Base-by-base conservation (phyloP, 305 asterid genomes). In the Plantago coronopus region DNA sequence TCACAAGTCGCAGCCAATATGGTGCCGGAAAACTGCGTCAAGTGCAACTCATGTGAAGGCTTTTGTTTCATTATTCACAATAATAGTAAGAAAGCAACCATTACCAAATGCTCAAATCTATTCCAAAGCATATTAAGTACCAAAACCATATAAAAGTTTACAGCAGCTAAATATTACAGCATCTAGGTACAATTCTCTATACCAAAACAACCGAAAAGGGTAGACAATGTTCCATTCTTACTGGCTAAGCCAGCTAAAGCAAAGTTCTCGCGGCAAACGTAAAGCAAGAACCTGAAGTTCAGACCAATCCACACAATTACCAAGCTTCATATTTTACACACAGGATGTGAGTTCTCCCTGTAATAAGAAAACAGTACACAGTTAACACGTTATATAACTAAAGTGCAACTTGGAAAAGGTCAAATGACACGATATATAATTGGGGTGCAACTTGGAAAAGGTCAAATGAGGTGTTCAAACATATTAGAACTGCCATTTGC, bases 81-180 rank as follows among this genome's bases (percentile, higher is more conserved):
- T 47, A 19, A 27, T 18, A 40, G 19, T 22, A 50, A 16, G 21
- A 51, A 44, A 62, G 50, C 49, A 40, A 25, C 38, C 17, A 16
- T 49, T 21, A 53, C 42, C 59, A 54, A 11, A 27, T 6, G 9
- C 17, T 23, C 15, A 57, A 51, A 57, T 51, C 63, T 63, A 70
- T 69, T 45, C 54, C 66, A 31, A 1, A 27, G 34, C 40, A 31
- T 15, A 54, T 46, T 29, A 53, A 48, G 54, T 46, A 51, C 54
- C 50, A 20, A 64, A 17, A 17, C 56, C 38, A 42, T 25, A 34
- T 23, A 45, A n/a, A 71, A 65, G 40, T 47, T 34, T 59, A 63
- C 54, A 67, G 63, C 54, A 70, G 10, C 44, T 59, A 59, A 71
- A 54, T 65, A 60, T 37, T 65, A 60, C 64, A 54, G 68, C 64